phyloP scores from a whole-genome alignment of 495 filamentous ascomycete genomes.

The Astrothelium subdiscretum region DNA sequence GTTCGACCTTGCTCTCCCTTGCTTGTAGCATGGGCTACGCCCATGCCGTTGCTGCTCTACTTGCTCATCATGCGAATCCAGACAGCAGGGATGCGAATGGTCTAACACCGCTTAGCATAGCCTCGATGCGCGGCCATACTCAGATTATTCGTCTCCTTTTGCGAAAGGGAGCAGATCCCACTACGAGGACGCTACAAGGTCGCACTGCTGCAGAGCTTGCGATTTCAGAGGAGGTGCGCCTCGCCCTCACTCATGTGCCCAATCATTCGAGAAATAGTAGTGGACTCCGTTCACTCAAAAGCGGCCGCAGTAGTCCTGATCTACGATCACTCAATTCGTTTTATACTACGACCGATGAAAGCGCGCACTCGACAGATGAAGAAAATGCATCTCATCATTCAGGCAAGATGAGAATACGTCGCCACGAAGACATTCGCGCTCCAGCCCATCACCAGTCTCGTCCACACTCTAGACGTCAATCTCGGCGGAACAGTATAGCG shows the following conservation, averaged over 20 bases:
- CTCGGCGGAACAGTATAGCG: conserved; percentile 22
- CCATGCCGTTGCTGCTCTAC: conserved; percentile 66
- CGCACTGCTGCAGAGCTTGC: conserved; percentile 65
- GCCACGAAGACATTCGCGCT: background rate
- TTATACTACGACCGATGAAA: conserved; percentile 35
- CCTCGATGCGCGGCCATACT: conserved; percentile 61
- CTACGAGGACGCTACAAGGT: conserved; percentile 55
- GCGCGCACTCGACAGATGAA: conserved; percentile 11
- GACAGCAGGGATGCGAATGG: conserved; percentile 67
- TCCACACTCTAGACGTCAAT: conserved; percentile 11
- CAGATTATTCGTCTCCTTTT: conserved; percentile 69
- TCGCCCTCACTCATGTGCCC: conserved; percentile 33
- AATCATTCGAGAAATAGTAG: conserved; percentile 47
- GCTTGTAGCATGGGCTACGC: conserved; percentile 65
- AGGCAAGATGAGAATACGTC: background rate
- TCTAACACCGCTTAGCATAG: conserved; percentile 75
- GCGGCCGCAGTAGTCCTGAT: conserved; percentile 55
- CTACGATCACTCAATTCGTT: conserved; percentile 50
- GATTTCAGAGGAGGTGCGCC: conserved; percentile 44
- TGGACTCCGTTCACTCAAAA: conserved; percentile 37
- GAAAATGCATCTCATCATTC: conserved; percentile 18
- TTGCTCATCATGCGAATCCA: conserved; percentile 68
- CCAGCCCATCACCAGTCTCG: background rate
- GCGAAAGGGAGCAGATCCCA: conserved; percentile 59
- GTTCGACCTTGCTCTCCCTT: conserved; percentile 74